phyloP scores from a whole-genome alignment of 2,329 filamentous ascomycete species.

The Aspergillus sp. region DNA sequence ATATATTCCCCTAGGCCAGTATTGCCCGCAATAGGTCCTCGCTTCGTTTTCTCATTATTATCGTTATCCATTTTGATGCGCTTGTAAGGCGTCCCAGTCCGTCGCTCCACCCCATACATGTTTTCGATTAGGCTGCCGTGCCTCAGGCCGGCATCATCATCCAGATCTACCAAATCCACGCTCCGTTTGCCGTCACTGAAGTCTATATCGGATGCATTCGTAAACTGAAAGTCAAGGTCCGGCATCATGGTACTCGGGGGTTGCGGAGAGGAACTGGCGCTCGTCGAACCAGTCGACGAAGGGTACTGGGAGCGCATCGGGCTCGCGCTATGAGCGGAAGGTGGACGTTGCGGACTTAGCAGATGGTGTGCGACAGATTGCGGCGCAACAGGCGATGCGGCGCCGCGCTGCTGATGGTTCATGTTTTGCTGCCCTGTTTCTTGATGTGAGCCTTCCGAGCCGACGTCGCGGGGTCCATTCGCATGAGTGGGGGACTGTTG shows the following conservation, averaged over 20 bases:
- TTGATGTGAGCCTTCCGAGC: conserved; percentile 26
- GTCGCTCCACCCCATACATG: conserved; percentile 71
- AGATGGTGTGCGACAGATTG: conserved; percentile 22
- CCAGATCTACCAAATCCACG: conserved; percentile 28
- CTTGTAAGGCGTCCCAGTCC: conserved; percentile 63
- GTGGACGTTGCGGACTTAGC: conserved; percentile 19
- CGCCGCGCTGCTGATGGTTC: conserved; percentile 14
- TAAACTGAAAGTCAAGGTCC: conserved; percentile 31
- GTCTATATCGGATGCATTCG: conserved; percentile 21
- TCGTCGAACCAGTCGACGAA: conserved; percentile 15
- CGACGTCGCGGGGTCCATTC: conserved; percentile 15
- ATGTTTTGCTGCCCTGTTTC: conserved; percentile 21
- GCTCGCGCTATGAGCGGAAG: conserved; percentile 1
- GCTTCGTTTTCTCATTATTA: conserved; percentile 45
- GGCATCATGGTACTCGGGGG: conserved; percentile 11
- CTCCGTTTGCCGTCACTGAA: conserved; percentile 31
- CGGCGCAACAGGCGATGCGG: conserved; percentile 20
- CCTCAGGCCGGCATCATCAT: conserved; percentile 24
- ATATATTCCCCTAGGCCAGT: conserved; percentile 66
- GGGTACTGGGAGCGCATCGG: conserved; percentile 15
- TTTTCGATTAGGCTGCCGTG: conserved; percentile 62
- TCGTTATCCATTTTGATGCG: conserved; percentile 58
- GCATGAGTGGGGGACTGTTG: conserved; percentile 15
- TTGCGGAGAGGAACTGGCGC: conserved; percentile 12
- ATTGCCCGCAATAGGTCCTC: conserved; percentile 46